Evolutionary conservation across 129 eudicot genomes (phyloP), one percentile per base, ranked within the genome.

Genomic region (Flaveria bidentis): DNA sequence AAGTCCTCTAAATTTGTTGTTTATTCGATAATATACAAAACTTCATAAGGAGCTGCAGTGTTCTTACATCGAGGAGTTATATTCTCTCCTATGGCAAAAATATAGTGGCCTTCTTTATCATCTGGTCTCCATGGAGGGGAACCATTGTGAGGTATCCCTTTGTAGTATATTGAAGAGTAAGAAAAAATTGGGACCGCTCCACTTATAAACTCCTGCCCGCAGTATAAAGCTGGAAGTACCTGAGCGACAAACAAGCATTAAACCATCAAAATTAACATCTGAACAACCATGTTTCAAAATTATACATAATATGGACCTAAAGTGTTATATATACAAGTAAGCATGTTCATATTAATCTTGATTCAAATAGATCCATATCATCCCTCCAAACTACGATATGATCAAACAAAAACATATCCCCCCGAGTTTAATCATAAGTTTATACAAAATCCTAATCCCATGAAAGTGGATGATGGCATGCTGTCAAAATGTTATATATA

Each of bases 51-150:
- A 64, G 44, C 30, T 13, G 14, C 13, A 61, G 61, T 57, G 12
- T 46, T 83, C 90, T 86, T 88, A 88, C 97, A 91, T 67, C 92
- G 90, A 80, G 92, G 85, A 75, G 92, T 86, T 75, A 88, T 83
- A 81, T 85, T 85, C 74, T 91, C 97, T 76, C 97, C 97, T 63
- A 91, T 71, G 2, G 83, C 88, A 73, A 86, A 91, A 17, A 82
- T 76, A 61, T 88, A 91, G 78, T 91, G 97, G 23, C 97, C 97
- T 77, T 91, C 97, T 82, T 91, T 91, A 73, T 91, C 94, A 76
- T 91, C 97, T 2, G 86, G 84, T 74, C 97, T 86, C 97, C 92
- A 88, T 18, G 97, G 97, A 52, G 97, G 94, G 69, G 97, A 91
- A 70, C 90, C 92, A 79, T 78, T 85, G 57, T 78, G 90, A 61